A percentile compares a stretch with the other conserved stretches of the same genome.
Evolutionary conservation across 441 rosid species (phyloP).

Genomic region (Populus hybrid): DNA sequence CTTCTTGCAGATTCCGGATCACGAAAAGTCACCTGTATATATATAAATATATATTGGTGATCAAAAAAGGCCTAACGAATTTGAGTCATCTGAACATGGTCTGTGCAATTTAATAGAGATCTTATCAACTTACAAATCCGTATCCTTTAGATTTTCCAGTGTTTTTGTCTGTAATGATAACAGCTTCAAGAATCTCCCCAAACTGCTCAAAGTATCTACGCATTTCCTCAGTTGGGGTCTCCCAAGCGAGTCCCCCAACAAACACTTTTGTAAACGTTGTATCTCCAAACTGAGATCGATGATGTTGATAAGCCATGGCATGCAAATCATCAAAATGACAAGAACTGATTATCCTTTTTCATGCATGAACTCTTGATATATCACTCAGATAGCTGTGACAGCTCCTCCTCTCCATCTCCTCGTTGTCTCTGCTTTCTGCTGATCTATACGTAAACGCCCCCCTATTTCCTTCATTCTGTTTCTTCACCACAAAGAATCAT

Average conservation of each 20-base stretch:
- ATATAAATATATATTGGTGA: neutral
- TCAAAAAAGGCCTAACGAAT: neutral
- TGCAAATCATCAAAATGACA: slow-evolving; percentile 12
- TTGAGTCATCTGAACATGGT: neutral
- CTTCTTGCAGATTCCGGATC: slow-evolving; percentile 84
- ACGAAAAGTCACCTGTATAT: slow-evolving; percentile 72
- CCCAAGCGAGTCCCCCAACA: slow-evolving; percentile 97
- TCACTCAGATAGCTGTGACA: too few relatives aligned
- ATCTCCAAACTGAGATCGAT: slow-evolving; percentile 94
- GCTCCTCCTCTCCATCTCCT: too few relatives aligned
- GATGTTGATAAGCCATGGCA: slow-evolving; percentile 52
- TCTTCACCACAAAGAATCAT: too few relatives aligned
- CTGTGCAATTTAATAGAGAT: neutral
- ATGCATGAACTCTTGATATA: too few relatives aligned
- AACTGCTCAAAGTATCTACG: slow-evolving; percentile 78
- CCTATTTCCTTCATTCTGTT: too few relatives aligned
- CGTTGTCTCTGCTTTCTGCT: too few relatives aligned
- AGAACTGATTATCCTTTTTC: too few relatives aligned
- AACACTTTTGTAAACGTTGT: slow-evolving; percentile 85
- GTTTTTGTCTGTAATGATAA: slow-evolving; percentile 72
- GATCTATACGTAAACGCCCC: too few relatives aligned
- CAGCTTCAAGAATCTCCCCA: slow-evolving; percentile 97
- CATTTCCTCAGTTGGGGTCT: slow-evolving; percentile 80
- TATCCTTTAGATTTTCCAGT: slow-evolving; percentile 94
- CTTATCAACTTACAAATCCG: slow-evolving; percentile 66